phyloP scores from a whole-genome alignment of 2,329 filamentous ascomycete species.

The Aspergillus ustus region DNA sequence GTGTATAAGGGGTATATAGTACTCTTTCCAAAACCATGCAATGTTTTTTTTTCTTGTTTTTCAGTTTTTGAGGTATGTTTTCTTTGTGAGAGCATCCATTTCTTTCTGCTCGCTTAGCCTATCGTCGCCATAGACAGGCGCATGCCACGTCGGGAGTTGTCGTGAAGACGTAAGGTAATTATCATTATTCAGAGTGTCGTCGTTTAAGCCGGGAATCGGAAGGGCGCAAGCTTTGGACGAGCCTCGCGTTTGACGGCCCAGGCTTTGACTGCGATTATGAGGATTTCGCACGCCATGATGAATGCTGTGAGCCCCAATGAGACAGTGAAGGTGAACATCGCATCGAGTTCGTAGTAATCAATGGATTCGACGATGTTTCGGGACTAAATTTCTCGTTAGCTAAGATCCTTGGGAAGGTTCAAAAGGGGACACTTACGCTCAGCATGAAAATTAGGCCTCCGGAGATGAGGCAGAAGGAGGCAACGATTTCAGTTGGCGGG shows the following conservation, averaged over 20 bases:
- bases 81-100: background rate
- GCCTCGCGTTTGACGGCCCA: constrained; percentile 68
- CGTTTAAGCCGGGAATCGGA: constrained; percentile 33
- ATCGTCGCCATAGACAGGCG: background rate
- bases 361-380: constrained; percentile 78
- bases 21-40: constrained; percentile 22
- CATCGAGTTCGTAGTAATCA: constrained; percentile 75
- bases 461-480: constrained; percentile 82
- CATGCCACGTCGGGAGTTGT: background rate
- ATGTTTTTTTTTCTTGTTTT: constrained; percentile 13
- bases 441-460: constrained; percentile 93
- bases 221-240: constrained; percentile 34
- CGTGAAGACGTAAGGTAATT: background rate
- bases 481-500: constrained; percentile 87
- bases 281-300: constrained; percentile 81
- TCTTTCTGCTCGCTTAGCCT: background rate
- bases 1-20: constrained; percentile 31
- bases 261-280: constrained; percentile 82
- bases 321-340: constrained; percentile 92
- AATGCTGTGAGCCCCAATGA: constrained; percentile 82
- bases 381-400: constrained; percentile 54
- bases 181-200: background rate
- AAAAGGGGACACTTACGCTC: constrained; percentile 64
- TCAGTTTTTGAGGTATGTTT: background rate
- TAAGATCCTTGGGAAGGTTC: background rate